Evolutionary conservation across 164 flowering plant genomes (phyloP), one percentile per base, ranked within the genome.

Genomic region (Litsea cubeba): DNA sequence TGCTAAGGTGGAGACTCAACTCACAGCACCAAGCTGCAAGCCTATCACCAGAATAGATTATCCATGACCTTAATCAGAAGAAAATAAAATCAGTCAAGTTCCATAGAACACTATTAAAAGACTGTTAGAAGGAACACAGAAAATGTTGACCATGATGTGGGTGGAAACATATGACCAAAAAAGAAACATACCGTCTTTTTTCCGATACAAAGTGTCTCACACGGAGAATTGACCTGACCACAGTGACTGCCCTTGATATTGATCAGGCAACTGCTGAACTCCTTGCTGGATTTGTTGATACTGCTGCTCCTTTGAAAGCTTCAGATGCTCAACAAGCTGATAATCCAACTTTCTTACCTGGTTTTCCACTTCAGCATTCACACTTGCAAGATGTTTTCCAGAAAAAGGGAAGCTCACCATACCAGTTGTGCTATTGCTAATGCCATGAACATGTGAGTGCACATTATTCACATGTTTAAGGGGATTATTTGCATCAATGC

Each of bases 191-290:
- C 89, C 89, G 78, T 80, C 74, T 71, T 79, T 64, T 72, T 69
- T 69, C 77, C 70, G 76, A 74, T 65, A 64, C 51, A 63, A 78
- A 40, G 73, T 70, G 79, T 75, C 71, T 93, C 98, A 93, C 97
- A 90, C 97, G 65, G 86, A 85, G 81, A 86, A 87, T 69, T 79
- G 88, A 80, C 90, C 87, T 57, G 88, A 77, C 98, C 90, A 90
- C 51, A 82, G 76, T 68, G 98, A 84, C 75, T 85, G 91, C 72
- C 97, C 98, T 69, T 83, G 91, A 83, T 88, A 84, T 70, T 90
- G 91, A 78, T 92, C 90, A 20, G 84, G 90, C 74, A 79, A 66
- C 65, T 82, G 88, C 76, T 86, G 88, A 77, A 83, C 83, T 76
- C 79, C 90, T 69, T 80, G 82, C 76, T 83, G 85, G 76, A 82